Percentiles rank a stretch among this genome's conserved stretches.
Conservation (phyloP, 2,329 filamentous ascomycete genomes). For the Cytospora piceae region DNA sequence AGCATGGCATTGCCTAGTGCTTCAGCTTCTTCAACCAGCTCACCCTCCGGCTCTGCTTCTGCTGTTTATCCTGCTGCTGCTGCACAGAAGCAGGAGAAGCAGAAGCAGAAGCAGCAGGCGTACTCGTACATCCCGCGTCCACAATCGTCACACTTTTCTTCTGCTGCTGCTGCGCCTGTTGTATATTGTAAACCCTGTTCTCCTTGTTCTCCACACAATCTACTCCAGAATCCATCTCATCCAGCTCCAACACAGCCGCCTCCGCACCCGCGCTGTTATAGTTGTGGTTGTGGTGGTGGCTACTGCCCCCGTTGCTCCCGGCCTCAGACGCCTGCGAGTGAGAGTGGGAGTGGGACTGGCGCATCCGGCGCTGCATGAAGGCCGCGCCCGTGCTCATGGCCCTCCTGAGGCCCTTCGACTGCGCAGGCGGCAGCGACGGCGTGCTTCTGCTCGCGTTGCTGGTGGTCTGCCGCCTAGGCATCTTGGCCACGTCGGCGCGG, state of each 20-base stretch:
- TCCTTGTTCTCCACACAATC: not conserved
- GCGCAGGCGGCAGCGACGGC: not conserved
- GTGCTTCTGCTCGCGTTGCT: not conserved
- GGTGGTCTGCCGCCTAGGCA: conserved; percentile 32
- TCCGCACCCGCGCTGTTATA: not conserved
- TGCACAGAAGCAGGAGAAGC: not conserved
- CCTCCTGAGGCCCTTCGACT: conserved; percentile 37
- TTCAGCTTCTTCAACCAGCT: conserved; percentile 31
- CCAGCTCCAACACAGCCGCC: not conserved
- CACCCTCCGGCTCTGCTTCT: conserved; percentile 27
- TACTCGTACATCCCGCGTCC: not conserved
- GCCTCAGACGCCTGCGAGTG: not conserved
- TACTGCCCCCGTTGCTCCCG: not conserved
- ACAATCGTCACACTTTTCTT: not conserved
- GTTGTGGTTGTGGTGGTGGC: not conserved
- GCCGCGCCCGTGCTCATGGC: conserved; percentile 52
- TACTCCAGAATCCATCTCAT: not conserved
- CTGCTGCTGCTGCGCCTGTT: not conserved
- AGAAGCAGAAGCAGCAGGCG: not conserved
- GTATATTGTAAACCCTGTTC: not conserved
- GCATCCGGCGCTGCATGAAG: conserved; percentile 48
- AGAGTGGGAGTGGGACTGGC: conserved; percentile 21
- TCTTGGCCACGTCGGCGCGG: not conserved
- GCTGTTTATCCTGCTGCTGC: not conserved
- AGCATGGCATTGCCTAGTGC: conserved; percentile 25